phyloP scores from a whole-genome alignment of 352 stramenopile genomes.

The Phytophthora podocarpi region DNA sequence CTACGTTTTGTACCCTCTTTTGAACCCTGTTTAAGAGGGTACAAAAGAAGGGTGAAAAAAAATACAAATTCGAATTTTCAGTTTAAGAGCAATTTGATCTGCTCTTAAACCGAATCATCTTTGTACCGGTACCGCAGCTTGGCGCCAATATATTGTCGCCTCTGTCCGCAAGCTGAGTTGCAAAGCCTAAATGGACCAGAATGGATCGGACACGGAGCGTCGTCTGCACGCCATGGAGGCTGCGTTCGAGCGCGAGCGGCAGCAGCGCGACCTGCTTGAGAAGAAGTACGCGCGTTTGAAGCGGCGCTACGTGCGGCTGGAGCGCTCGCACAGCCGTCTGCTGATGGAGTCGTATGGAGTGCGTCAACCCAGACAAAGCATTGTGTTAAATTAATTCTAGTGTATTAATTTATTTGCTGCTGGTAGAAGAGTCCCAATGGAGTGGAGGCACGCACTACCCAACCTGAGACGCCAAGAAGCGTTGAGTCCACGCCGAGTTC shows the following conservation, averaged over 20 bases:
- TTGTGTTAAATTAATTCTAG: neutral
- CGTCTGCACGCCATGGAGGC: constrained; percentile 48
- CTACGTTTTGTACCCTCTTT: too few relatives aligned
- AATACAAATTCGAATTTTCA: neutral
- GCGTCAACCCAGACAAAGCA: neutral
- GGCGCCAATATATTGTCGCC: constrained; percentile 16
- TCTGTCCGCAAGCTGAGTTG: too few relatives aligned
- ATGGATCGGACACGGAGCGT: constrained; percentile 26
- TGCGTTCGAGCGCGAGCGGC: constrained; percentile 52
- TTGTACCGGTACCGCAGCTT: constrained; percentile 9
- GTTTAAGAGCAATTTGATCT: too few relatives aligned
- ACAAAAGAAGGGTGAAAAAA: too few relatives aligned
- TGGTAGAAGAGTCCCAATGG: constrained; percentile 15
- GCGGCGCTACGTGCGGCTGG: constrained; percentile 63
- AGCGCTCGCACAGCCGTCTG: constrained; percentile 54
- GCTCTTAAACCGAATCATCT: neutral
- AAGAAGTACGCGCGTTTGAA: constrained; percentile 80
- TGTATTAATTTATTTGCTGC: neutral
- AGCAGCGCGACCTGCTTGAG: constrained; percentile 56
- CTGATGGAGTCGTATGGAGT: constrained; percentile 40
- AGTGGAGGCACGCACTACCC: neutral
- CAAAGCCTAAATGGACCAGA: constrained; percentile 22
- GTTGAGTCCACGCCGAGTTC: constrained; percentile 16
- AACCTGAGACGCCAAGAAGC: constrained; percentile 6
- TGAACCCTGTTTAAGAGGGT: too few relatives aligned